Evolutionary conservation across 1,284 basidiomycete genomes (phyloP), one percentile per base, ranked within the genome.

Genomic region (Phylloporus sp.): DNA sequence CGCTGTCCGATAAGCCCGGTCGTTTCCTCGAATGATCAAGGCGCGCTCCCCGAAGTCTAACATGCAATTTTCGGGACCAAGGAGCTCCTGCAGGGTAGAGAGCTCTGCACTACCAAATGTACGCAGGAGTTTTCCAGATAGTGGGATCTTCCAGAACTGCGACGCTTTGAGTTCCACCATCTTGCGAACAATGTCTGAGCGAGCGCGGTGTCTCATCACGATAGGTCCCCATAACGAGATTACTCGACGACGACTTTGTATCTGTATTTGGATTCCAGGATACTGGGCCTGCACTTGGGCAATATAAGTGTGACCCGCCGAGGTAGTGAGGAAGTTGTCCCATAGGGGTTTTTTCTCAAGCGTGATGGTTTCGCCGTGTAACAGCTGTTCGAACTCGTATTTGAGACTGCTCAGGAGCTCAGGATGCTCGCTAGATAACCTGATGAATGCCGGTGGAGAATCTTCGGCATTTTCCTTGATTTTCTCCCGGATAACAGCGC

Each of bases 311-410:
- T 58, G 54, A 0, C 90, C 89, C 6, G 72, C 71, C 0, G 67
- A 61, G 8, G 78, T 66, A 24, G 70, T 70, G 63, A 92, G 87
- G 72, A 84, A 91, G 3, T 79, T 76, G 64, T 91, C 86, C 90
- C 90, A 92, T 3, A 84, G 76, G 6, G 80, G 75, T 50, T 81
- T 82, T 20, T 81, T 83, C 47, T 84, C 79, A 26, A 82, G 69
- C 24, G 74, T 78, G 37, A 91, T 73, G 4, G 81, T 76, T 66
- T 91, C 87, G 0, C 91, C 90, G 2, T 79, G 81, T 0, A 88
- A 72, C 18, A 88, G 76, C n/a, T 78, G 78, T 68, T 90, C 88
- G 26, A 90, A 81, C 59, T 86, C 81, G 0, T 77, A 71, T 69
- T 90, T 91, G 57, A 89, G 79, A 52, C 72, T 73, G 1, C 82